phyloP scores from a whole-genome alignment of 2,329 filamentous ascomycete genomes.

The Aureobasidium uvarum region DNA sequence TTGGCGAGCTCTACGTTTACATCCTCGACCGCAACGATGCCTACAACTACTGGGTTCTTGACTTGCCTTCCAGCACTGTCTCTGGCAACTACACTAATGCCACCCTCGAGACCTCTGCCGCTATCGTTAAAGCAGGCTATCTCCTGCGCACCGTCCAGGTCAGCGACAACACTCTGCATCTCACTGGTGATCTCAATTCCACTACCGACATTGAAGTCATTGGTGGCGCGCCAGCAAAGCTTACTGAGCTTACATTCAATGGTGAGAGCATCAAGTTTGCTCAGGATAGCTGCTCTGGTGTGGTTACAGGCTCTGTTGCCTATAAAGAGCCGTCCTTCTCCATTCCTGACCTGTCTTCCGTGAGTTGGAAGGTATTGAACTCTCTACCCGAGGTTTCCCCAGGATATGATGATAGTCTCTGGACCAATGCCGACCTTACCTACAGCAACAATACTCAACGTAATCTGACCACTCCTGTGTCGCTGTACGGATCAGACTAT shows the following conservation, averaged over 20 bases:
- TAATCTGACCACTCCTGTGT: constrained; percentile 59
- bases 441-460: constrained; percentile 60
- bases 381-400: constrained; percentile 66
- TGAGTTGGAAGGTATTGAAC: constrained; percentile 65
- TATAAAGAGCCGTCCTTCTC: constrained; percentile 52
- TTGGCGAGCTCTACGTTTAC: constrained; percentile 55
- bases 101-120: constrained; percentile 41
- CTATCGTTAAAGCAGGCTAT: constrained; percentile 63
- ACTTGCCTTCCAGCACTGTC: constrained; percentile 47
- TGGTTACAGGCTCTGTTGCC: constrained; percentile 54
- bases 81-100: constrained; percentile 38
- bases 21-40: constrained; percentile 56
- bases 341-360: constrained; percentile 57
- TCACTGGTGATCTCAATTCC: constrained; percentile 70
- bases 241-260: constrained; percentile 63
- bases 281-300: constrained; percentile 29
- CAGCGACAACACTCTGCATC: constrained; percentile 55
- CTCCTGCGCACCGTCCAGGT: constrained; percentile 61
- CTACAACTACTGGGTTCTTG: constrained; percentile 67
- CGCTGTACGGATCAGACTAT: constrained; percentile 68
- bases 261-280: constrained; percentile 45
- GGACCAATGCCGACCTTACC: constrained; percentile 60
- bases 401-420: constrained; percentile 66
- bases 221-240: constrained; percentile 54
- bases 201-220: constrained; percentile 68